phyloP scores from a whole-genome alignment of 1,284 basidiomycete species.

The Termitomyces sp. region DNA sequence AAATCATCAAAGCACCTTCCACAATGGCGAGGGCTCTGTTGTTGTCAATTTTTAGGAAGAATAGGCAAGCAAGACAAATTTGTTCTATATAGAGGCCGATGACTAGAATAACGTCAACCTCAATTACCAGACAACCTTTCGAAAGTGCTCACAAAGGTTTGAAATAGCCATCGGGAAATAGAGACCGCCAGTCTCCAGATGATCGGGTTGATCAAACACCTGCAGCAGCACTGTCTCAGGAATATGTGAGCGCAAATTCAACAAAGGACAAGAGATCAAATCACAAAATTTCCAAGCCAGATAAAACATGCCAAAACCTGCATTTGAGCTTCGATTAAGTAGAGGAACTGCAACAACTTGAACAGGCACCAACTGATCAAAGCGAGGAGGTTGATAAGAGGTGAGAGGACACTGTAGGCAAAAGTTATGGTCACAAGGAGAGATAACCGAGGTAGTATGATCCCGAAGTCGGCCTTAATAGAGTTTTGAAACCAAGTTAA shows the following conservation, averaged over 20 bases:
- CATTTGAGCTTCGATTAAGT: neutral
- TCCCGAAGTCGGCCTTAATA: constrained; percentile 39
- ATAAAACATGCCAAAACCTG: constrained; percentile 4
- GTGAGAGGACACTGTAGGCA: constrained; percentile 69
- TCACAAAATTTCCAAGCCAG: constrained; percentile 3
- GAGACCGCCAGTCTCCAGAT: constrained; percentile 43
- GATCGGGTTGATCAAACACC: constrained; percentile 55
- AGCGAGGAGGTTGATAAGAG: constrained; percentile 69
- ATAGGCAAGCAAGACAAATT: constrained; percentile 59
- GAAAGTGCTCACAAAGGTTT: constrained; percentile 48
- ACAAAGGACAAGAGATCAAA: neutral
- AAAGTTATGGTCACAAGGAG: constrained; percentile 49
- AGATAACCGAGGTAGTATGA: constrained; percentile 47
- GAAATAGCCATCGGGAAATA: constrained; percentile 76
- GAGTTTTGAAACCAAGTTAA: neutral
- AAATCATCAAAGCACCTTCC: neutral
- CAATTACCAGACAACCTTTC: neutral
- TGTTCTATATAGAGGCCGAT: constrained; percentile 70
- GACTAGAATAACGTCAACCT: constrained; percentile 30
- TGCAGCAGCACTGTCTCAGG: constrained; percentile 40
- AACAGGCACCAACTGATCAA: constrained; percentile 35
- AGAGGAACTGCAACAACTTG: neutral
- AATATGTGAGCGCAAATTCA: neutral
- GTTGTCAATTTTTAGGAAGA: constrained; percentile 51
- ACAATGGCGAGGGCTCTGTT: constrained; percentile 17